Evolutionary conservation across 2,329 filamentous ascomycete species (phyloP).

Genomic region (Aulographum hederae): DNA sequence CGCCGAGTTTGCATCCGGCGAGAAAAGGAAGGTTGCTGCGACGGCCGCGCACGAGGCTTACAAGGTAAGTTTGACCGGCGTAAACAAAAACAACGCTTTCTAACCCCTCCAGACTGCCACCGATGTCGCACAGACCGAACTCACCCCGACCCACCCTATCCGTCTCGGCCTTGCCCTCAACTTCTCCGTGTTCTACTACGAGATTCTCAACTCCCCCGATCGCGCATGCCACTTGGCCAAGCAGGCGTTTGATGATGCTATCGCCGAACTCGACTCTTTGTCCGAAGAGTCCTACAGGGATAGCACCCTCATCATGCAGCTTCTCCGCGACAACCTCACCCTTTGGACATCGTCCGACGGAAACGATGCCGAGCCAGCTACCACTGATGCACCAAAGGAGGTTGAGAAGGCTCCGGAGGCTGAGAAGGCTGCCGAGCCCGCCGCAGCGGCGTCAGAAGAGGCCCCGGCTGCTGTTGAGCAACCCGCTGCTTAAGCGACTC

Average conservation of each 20-base stretch:
- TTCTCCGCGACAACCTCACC: conserved; percentile 93
- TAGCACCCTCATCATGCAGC: conserved; percentile 98
- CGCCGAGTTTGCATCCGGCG: conserved; percentile 79
- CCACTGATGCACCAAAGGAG: conserved; percentile 22
- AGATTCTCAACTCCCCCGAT: conserved; percentile 96
- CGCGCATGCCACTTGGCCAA: conserved; percentile 96
- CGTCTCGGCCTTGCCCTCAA: conserved; percentile 93
- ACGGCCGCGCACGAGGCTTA: conserved; percentile 86
- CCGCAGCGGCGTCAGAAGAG: conserved; percentile 4
- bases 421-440: conserved; percentile 29
- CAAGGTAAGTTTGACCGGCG: conserved; percentile 51
- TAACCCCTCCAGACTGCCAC: conserved; percentile 56
- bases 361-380: conserved; percentile 54
- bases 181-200: conserved; percentile 99
- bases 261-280: conserved; percentile 93
- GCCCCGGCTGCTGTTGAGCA: neutral
- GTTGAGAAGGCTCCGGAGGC: conserved; percentile 15
- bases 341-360: conserved; percentile 94
- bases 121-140: conserved; percentile 93
- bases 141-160: conserved; percentile 94
- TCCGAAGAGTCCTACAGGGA: conserved; percentile 98
- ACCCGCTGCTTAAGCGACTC: neutral
- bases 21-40: conserved; percentile 80
- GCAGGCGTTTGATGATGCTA: conserved; percentile 97
- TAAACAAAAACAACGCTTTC: neutral